Evolutionary conservation across 2,329 filamentous ascomycete species (phyloP).

Genomic region (Colletotrichum acutatum): DNA sequence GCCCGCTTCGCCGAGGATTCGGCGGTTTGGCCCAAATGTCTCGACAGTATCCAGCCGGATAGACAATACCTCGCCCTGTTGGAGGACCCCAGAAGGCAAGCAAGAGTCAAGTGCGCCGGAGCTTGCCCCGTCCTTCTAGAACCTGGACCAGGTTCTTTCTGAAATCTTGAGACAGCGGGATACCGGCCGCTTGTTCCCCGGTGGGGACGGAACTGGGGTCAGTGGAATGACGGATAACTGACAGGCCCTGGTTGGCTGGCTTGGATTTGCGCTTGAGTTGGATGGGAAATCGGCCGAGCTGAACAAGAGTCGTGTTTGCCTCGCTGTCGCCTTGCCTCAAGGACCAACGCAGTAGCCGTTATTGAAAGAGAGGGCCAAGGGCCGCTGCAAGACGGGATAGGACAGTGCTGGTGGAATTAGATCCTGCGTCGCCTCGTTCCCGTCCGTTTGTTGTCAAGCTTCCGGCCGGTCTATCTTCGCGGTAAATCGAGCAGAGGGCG

Average conservation of each 20-base stretch:
- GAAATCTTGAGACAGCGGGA: conserved; percentile 35
- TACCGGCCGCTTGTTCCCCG: conserved; percentile 30
- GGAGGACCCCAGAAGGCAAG: neutral
- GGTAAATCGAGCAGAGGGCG: neutral
- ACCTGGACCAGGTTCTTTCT: conserved; percentile 26
- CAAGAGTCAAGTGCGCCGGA: conserved; percentile 13
- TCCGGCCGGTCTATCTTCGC: neutral
- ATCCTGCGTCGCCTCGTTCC: neutral
- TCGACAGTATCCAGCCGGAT: neutral
- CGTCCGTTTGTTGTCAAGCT: neutral
- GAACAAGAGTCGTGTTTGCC: conserved; percentile 14
- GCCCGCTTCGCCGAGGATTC: neutral
- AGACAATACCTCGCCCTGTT: conserved; percentile 1
- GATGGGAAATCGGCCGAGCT: neutral
- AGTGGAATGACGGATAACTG: conserved; percentile 26
- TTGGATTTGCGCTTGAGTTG: neutral
- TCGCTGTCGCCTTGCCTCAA: neutral
- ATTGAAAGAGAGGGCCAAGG: neutral
- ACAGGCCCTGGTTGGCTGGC: conserved; percentile 7
- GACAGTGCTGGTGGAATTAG: neutral
- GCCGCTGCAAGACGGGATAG: neutral
- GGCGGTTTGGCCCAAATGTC: neutral
- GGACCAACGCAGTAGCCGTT: neutral
- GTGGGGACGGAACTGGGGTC: conserved; percentile 27
- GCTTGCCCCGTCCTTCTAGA: conserved; percentile 30